Conservation (phyloP, 169 alveolate species). For the Babesia gibsoni region DNA sequence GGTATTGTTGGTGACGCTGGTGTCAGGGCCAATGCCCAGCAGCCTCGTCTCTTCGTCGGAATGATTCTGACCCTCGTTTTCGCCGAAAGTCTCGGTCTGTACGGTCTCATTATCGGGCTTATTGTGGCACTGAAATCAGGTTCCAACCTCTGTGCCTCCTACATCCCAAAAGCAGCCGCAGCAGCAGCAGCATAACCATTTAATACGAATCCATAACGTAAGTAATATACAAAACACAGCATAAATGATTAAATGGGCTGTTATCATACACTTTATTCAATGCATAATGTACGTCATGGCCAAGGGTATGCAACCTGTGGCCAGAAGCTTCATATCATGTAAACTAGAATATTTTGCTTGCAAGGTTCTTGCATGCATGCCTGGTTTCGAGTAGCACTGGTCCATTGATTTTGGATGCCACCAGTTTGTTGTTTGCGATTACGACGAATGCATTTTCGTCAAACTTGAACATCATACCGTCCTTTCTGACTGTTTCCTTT, state of each 20-base stretch:
- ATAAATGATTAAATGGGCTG: neutral
- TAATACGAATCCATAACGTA: neutral
- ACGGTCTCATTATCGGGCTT: slow-evolving; percentile 87
- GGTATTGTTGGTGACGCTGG: slow-evolving; percentile 99
- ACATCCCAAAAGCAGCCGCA: slow-evolving; percentile 1
- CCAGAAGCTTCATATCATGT: too few relatives aligned
- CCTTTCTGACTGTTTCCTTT: slow-evolving; percentile 75
- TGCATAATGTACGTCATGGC: too few relatives aligned
- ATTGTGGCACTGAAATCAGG: slow-evolving; percentile 66
- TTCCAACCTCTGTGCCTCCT: slow-evolving; percentile 63
- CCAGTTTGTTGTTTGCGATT: slow-evolving; percentile 72
- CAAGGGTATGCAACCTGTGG: too few relatives aligned
- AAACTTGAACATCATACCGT: slow-evolving; percentile 76
- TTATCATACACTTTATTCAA: too few relatives aligned
- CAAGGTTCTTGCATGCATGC: slow-evolving; percentile 71
- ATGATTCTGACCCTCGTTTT: slow-evolving; percentile 98
- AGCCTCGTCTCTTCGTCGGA: slow-evolving; percentile 96
- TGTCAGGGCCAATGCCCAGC: slow-evolving; percentile 99
- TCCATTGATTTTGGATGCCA: slow-evolving; percentile 74
- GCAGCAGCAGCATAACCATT: neutral
- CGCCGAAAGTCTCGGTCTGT: slow-evolving; percentile 98
- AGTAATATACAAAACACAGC: neutral
- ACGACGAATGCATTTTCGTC: slow-evolving; percentile 79
- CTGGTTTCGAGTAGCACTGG: slow-evolving; percentile 78
- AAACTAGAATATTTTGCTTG: slow-evolving; percentile 65